Percentiles rank a stretch among this genome's conserved stretches.
These are phyloP conservation scores for Ascochyta koolunga DNA, from an alignment of 2,329 filamentous ascomycete species.

Conservation along the genomic window DNA sequence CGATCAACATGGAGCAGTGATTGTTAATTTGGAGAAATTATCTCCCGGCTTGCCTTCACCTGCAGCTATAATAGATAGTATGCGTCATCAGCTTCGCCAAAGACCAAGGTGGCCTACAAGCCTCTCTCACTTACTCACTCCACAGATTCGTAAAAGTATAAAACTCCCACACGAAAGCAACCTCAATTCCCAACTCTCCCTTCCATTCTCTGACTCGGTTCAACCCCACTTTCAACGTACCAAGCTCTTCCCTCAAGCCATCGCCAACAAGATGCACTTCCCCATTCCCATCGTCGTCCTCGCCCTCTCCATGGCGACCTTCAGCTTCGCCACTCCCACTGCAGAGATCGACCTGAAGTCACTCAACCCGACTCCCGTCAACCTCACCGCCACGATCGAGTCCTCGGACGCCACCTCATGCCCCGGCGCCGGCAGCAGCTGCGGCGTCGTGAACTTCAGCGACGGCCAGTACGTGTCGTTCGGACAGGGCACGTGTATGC, in stretches of 20 bases:
- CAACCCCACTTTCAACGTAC: background rate
- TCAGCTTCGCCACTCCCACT: background rate
- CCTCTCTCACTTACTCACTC: background rate
- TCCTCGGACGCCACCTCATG: background rate
- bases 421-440: background rate
- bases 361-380: background rate
- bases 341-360: background rate
- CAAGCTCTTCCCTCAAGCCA: background rate
- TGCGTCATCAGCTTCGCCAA: background rate
- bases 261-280: background rate
- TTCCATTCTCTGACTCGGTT: background rate
- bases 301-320: background rate
- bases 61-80: background rate
- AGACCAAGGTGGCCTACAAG: background rate
- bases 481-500: constrained; percentile 13
- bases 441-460: constrained; percentile 8
- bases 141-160: background rate
- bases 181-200: too few relatives aligned
- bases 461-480: constrained; percentile 2
- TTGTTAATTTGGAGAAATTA: background rate
- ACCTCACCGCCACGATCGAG: background rate
- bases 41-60: background rate
- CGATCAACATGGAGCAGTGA: background rate
- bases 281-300: background rate
- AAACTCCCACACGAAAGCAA: too few relatives aligned